Evolutionary conservation across 2,329 filamentous ascomycete genomes (phyloP), one percentile per base, ranked within the genome.

Genomic region (Xylaria multiplex): DNA sequence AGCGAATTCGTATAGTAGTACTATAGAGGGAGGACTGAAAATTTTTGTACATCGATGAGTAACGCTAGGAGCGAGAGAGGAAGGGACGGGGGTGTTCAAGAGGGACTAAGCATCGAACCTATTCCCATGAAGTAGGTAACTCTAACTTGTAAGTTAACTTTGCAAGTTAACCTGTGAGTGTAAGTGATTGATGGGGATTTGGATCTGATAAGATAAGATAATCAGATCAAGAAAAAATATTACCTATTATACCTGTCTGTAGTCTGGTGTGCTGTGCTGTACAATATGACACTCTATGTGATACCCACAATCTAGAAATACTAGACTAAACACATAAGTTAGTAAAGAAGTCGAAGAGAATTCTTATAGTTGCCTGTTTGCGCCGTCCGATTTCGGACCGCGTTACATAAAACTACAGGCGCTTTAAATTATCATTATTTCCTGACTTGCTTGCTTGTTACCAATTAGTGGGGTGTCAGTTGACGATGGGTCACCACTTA

Each of bases 131-230:
- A 35, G 32, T 35, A 35, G 32, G 32, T 35, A 35, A 27, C 27
- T 5, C 5, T 27, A 27, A 5, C 27, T 27, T 27, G 27, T 27
- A 27, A 27, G 27, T 5, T 5, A 27, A 27, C 27, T 27, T 27
- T 27, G 3, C 27, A 14, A n/a, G 42, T 45, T 45, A 52, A 58
- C 37, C 19, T 22, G 48, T 14, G 40, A 27, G 43, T 22, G 46
- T 49, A 52, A 16, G 32, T 49, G 52, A n/a, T 48, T n/a, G 53
- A 58, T 54, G 60, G 64, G 59, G 50, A 61, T 69, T 64, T 60
- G 60, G 68, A 71, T 71, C 70, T 66, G 68, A 71, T 70, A 70
- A 69, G 70, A 71, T 71, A 59, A 62, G 58, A 30, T 42, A 16
- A n/a, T 22, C 37, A 37, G 52, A n/a, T 16, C 24, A 37, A 37